These are phyloP conservation scores for Zasmidium citrigriseum DNA, from an alignment of 2,329 filamentous ascomycete genomes.

Conservation along the genomic window DNA sequence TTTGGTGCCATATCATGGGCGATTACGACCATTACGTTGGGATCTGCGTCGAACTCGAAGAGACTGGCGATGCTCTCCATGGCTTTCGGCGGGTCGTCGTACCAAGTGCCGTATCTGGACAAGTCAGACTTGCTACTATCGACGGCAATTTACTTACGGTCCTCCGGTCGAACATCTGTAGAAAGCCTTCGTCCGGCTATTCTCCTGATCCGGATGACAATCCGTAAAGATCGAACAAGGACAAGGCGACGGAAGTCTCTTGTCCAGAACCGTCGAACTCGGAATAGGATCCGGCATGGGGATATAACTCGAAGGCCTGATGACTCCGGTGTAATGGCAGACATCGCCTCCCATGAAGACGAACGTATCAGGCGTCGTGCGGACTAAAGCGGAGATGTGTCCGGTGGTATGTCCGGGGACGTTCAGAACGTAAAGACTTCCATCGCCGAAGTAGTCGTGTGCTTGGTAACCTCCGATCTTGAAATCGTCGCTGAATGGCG, in stretches of 20 bases:
- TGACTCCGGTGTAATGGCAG: constrained; percentile 26
- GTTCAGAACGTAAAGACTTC: constrained; percentile 45
- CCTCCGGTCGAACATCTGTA: constrained; percentile 20
- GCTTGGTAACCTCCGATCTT: constrained; percentile 44
- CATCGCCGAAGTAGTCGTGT: constrained; percentile 46
- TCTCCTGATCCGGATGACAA: constrained; percentile 19
- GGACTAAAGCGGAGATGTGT: constrained; percentile 25
- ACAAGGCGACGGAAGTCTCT: constrained; percentile 17
- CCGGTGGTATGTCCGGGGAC: constrained; percentile 25
- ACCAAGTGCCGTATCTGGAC: constrained; percentile 11
- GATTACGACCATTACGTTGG: constrained; percentile 24
- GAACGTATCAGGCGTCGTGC: constrained; percentile 25
- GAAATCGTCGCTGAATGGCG: constrained; percentile 23
- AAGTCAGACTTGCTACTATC: no score
- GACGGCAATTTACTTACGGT: no score
- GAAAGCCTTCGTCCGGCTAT: constrained; percentile 18
- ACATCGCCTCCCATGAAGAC: constrained; percentile 28
- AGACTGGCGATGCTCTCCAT: constrained; percentile 21
- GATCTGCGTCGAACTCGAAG: constrained; percentile 25
- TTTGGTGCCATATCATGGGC: constrained; percentile 25
- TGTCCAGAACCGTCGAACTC: constrained; percentile 17
- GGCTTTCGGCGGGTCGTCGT: constrained; percentile 23
- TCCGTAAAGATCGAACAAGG: constrained; percentile 24
- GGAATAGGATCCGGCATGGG: constrained; percentile 22
- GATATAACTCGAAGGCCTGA: constrained; percentile 20